These are phyloP conservation scores for Thalia dealbata DNA, from an alignment of 176 grass and related monocot genomes.

Conservation along the genomic window DNA sequence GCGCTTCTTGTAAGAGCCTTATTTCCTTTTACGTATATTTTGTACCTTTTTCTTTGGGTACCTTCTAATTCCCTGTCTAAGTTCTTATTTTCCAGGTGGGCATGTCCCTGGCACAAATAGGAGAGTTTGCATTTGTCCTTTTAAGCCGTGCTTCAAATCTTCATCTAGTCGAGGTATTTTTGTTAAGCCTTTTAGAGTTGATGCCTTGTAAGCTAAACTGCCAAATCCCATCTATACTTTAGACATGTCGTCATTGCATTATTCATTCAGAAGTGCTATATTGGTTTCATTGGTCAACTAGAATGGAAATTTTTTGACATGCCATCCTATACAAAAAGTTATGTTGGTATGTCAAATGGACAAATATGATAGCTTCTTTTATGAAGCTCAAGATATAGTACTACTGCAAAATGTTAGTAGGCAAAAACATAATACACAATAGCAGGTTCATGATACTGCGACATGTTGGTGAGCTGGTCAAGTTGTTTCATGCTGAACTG, in stretches of 20 bases:
- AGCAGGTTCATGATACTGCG: too few species aligned
- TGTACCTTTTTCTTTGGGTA: not conserved
- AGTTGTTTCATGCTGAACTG: too few species aligned
- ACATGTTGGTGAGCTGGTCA: too few species aligned
- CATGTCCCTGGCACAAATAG: slow-evolving; percentile 99
- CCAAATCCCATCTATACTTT: not conserved
- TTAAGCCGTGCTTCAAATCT: slow-evolving; percentile 98
- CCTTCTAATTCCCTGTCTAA: not conserved
- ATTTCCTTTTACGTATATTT: not conserved
- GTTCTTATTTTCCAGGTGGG: slow-evolving; percentile 53
- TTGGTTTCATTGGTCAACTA: not conserved
- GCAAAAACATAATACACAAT: too few species aligned
- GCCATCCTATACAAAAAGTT: not conserved
- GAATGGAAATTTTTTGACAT: not conserved
- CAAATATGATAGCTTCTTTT: too few species aligned
- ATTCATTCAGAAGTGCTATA: not conserved
- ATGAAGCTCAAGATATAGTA: too few species aligned
- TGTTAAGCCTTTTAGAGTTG: slow-evolving; percentile 2
- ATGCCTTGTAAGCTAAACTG: not conserved
- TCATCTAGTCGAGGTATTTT: slow-evolving; percentile 86
- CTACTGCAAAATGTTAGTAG: too few species aligned
- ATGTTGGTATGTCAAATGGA: too few species aligned
- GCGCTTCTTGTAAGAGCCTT: slow-evolving; percentile 83
- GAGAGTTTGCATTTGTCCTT: slow-evolving; percentile 99
- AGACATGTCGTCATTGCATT: not conserved